Conservation (phyloP, 176 grass and related monocot species). For the Otatea glauca region DNA sequence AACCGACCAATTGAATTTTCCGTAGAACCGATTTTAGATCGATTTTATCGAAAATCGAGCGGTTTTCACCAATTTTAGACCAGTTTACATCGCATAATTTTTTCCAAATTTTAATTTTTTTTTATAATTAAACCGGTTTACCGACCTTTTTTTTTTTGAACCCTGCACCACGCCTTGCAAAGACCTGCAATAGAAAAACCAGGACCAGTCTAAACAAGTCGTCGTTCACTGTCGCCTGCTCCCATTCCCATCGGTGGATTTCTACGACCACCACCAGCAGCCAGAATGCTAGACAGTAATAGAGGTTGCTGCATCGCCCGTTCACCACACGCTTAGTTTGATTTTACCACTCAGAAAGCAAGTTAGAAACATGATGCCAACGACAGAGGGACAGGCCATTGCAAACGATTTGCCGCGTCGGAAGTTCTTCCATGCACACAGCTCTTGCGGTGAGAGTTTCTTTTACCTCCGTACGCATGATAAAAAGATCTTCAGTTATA, state of each 20-base stretch:
- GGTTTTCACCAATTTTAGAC: too few relatives aligned
- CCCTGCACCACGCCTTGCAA: background rate
- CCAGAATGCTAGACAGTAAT: too few relatives aligned
- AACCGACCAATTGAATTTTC: too few relatives aligned
- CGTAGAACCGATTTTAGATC: too few relatives aligned
- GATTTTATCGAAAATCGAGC: too few relatives aligned
- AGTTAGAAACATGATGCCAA: background rate
- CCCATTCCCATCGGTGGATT: background rate
- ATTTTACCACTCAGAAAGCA: background rate
- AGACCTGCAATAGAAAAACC: background rate
- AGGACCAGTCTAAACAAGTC: background rate
- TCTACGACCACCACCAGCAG: background rate
- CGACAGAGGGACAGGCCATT: background rate
- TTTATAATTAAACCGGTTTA: too few relatives aligned
- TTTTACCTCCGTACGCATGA: background rate
- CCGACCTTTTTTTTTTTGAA: too few relatives aligned
- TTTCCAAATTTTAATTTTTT: too few relatives aligned
- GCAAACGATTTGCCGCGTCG: background rate
- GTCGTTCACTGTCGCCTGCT: background rate
- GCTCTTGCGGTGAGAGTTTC: background rate
- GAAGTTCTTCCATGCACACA: background rate
- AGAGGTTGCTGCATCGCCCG: background rate
- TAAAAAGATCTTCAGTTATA: background rate
- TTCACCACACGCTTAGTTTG: background rate
- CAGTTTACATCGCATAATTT: too few relatives aligned